phyloP scores from a whole-genome alignment of 805 yeast species.

The Yarrowia sp. region DNA sequence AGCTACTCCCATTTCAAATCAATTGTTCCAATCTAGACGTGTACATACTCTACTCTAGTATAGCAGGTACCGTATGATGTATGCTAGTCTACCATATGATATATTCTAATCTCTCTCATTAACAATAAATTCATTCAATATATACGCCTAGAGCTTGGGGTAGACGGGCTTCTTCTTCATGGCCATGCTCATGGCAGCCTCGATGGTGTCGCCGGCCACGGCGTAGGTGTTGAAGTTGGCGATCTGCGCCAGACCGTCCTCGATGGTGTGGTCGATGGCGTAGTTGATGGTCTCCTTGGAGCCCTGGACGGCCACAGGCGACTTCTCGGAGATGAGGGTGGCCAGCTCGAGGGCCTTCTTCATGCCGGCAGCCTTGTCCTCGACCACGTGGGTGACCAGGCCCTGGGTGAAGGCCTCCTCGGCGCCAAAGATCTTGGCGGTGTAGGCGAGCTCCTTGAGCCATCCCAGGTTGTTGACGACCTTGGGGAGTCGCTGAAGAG shows the following conservation, averaged over 20 bases:
- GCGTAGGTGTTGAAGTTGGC: conserved; percentile 52
- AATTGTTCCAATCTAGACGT: too few species aligned
- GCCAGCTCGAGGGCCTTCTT: conserved; percentile 53
- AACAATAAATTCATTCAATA: too few species aligned
- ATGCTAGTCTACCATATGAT: too few species aligned
- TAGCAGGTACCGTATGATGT: too few species aligned
- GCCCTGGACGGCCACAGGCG: conserved; percentile 62
- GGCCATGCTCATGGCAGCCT: conserved; percentile 37
- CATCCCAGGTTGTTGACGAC: conserved; percentile 55
- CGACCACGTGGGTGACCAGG: conserved; percentile 47
- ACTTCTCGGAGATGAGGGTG: conserved; percentile 45
- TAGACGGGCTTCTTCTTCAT: conserved; percentile 37
- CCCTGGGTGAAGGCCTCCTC: conserved; percentile 59
- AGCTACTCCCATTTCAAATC: too few species aligned
- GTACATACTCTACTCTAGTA: too few species aligned
- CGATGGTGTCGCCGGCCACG: conserved; percentile 37
- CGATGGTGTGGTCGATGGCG: conserved; percentile 42
- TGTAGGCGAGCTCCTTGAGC: conserved; percentile 58
- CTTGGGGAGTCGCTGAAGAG: conserved; percentile 63
- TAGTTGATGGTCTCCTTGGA: conserved; percentile 56
- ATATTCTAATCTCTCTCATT: too few species aligned
- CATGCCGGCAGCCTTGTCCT: conserved; percentile 50
- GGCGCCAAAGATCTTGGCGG: conserved; percentile 56
- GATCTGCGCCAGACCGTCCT: conserved; percentile 52
- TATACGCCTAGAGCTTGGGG: conserved; percentile 33